phyloP scores from a whole-genome alignment of 2,329 filamentous ascomycete species.

The Fonsecaea multimorphosa region DNA sequence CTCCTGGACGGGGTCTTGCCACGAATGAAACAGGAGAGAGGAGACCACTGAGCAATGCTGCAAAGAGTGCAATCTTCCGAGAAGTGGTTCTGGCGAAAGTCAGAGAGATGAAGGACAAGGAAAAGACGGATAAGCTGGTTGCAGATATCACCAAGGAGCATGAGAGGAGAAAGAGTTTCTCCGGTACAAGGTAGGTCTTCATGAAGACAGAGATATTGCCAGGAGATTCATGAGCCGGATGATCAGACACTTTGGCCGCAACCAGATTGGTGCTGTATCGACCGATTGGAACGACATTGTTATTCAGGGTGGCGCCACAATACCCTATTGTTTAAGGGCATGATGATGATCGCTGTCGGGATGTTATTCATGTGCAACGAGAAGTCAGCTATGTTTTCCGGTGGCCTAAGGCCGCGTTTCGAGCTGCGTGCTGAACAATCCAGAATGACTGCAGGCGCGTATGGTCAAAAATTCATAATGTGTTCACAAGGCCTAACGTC shows the following conservation, averaged over 20 bases:
- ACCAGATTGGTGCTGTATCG: not conserved
- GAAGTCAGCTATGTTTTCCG: not conserved
- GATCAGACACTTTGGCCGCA: not conserved
- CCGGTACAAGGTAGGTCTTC: constrained; percentile 24
- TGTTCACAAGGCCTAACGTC: not conserved
- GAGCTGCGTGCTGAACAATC: not conserved
- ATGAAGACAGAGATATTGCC: not conserved
- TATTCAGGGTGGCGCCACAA: constrained; percentile 7
- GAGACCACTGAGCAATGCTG: constrained; percentile 62
- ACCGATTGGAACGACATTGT: constrained; percentile 15
- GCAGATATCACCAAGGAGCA: constrained; percentile 59
- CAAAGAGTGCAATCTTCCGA: constrained; percentile 79
- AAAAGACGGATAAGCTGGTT: constrained; percentile 73
- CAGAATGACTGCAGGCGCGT: not conserved
- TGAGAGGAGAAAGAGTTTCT: constrained; percentile 40
- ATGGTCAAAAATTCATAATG: constrained; percentile 12
- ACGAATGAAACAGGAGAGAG: constrained; percentile 46
- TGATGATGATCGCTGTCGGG: not conserved
- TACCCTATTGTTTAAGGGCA: not conserved
- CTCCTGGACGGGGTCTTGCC: constrained; percentile 42
- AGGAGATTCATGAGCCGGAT: not conserved
- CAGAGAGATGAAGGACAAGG: constrained; percentile 85
- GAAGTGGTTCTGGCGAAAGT: constrained; percentile 95
- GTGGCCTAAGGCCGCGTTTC: not conserved
- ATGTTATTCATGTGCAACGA: not conserved